Evolutionary conservation across 2,329 filamentous ascomycete genomes (phyloP), one percentile per base, ranked within the genome.

Genomic region (Orbilia oligospora): DNA sequence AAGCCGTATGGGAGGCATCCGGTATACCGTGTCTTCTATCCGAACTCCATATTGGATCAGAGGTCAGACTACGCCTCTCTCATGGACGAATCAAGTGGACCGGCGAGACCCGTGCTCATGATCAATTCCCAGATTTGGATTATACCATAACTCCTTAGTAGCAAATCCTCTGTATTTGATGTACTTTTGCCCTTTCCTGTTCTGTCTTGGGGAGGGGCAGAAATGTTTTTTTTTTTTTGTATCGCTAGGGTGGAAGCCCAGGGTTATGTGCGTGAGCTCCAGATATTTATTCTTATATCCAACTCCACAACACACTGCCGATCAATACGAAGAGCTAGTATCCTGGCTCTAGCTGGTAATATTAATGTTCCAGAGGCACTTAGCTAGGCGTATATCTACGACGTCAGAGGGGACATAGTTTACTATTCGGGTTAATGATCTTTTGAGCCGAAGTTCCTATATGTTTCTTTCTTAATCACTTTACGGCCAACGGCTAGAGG

Each of bases 41-140:
- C 56, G 20, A 58, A 27, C 38, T 73, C 61, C 70, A 55, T 67
- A 73, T 73, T 73, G 51, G 69, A 66, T 64, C 49, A 66, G 69
- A 22, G 61, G 70, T 67, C 65, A 73, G 38, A 64, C 58, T 73
- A 33, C 27, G 33, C 51, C 51, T 51, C 61, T 67, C 70, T 73
- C 70, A 73, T 36, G 41, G 63, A 30, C 36, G 27, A 14, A 51
- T 24, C 18, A 27, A 22, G 22, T 38, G 36, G 44, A 14, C 61
- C 70, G 61, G 63, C 33, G 38, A 73, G 70, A 38, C 70, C 63
- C 61, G 70, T 61, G 70, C 58, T 67, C 70, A 46, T 61, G 70
- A 48, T 67, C 70, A 46, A 73, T 46, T 73, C 70, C 61, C 70
- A 61, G 61, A 67, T 73, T 61, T 61, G 51, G 61, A 58, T 33